Percentiles rank a stretch among this genome's conserved stretches.
These are phyloP conservation scores for Margaritispora aquatica DNA, from an alignment of 495 filamentous ascomycete genomes.

Conservation along the genomic window DNA sequence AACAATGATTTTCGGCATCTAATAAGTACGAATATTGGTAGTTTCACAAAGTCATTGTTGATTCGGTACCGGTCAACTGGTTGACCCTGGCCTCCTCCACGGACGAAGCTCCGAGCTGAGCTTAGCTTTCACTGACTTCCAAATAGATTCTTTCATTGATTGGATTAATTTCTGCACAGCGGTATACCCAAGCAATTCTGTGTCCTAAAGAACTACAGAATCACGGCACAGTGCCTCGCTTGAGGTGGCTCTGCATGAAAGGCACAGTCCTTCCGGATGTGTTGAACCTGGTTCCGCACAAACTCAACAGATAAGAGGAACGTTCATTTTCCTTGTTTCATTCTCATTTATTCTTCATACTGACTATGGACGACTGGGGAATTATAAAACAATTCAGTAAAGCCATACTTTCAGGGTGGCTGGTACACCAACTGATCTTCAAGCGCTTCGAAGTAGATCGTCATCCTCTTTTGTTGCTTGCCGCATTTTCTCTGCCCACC, in stretches of 20 bases:
- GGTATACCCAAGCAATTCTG: too few species aligned
- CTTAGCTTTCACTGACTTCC: too few species aligned
- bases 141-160: too few species aligned
- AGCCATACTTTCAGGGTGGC: background rate
- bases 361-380: background rate
- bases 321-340: too few species aligned
- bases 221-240: too few species aligned
- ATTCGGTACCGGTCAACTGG: background rate
- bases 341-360: background rate
- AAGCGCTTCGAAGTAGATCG: conserved; percentile 6
- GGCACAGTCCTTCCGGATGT: background rate
- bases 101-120: background rate
- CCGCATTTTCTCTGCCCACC: background rate
- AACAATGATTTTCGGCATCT: background rate
- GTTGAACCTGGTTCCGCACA: too few species aligned
- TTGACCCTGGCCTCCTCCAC: background rate
- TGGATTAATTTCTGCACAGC: too few species aligned
- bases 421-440: background rate
- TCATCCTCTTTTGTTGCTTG: conserved; percentile 1
- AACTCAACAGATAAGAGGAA: too few species aligned
- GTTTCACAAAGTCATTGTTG: background rate
- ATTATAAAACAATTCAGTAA: background rate
- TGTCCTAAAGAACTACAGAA: too few species aligned
- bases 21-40: background rate
- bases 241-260: too few species aligned